phyloP scores from a whole-genome alignment of 148 eudicot species.

The Chenopodium quinoa region DNA sequence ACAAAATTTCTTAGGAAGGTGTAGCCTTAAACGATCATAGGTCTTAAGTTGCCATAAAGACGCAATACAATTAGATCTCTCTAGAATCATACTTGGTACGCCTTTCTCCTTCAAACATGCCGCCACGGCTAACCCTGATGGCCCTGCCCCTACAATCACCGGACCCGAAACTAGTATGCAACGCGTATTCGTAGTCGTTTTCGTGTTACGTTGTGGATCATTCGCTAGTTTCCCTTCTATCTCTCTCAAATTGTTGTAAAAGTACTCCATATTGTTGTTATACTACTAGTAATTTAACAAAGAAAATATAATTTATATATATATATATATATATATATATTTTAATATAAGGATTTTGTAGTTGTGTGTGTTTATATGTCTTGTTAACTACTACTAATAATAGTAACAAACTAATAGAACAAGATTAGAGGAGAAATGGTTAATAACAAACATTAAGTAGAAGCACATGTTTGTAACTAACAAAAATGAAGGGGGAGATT shows the following conservation, averaged over 20 bases:
- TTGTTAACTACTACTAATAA: background rate
- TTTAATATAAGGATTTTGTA: too few species aligned
- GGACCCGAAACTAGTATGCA: constrained; percentile 47
- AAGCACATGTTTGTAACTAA: constrained; percentile 19
- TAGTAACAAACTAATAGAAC: constrained; percentile 5
- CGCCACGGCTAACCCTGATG: constrained; percentile 68
- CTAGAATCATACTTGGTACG: constrained; percentile 50
- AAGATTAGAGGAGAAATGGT: background rate
- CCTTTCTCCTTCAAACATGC: constrained; percentile 54
- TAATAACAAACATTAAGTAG: constrained; percentile 15
- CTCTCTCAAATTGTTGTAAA: constrained; percentile 35
- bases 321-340: too few species aligned
- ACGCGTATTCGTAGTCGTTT: background rate
- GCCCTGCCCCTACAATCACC: constrained; percentile 70
- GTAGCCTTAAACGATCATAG: constrained; percentile 61
- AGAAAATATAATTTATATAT: background rate
- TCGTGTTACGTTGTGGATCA: constrained; percentile 27
- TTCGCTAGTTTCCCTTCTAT: constrained; percentile 47
- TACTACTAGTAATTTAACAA: background rate
- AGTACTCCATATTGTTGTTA: constrained; percentile 13
- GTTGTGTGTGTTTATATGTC: background rate
- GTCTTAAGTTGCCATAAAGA: constrained; percentile 69
- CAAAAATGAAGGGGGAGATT: constrained; percentile 1
- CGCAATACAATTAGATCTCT: constrained; percentile 58
- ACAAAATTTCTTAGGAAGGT: constrained; percentile 65